Conservation (phyloP, 495 filamentous ascomycete genomes). For the Lentithecium fluviatile region DNA sequence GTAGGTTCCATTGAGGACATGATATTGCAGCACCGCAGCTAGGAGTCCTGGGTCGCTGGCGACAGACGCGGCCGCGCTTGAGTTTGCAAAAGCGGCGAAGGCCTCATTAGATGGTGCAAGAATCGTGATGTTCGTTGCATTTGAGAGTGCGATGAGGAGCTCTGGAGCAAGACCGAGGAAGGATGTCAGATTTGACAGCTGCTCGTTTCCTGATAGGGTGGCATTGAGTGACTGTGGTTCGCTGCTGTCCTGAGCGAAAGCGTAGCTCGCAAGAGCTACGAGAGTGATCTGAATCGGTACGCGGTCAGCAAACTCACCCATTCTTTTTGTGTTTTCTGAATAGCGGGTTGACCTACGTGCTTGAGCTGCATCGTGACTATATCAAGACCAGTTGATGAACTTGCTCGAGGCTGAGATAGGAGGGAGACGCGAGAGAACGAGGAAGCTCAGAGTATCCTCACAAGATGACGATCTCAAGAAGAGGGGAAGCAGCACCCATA, state of each 20-base stretch:
- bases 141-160: slow-evolving; percentile 45
- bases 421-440: too few relatives aligned
- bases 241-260: slow-evolving; percentile 37
- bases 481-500: too few relatives aligned
- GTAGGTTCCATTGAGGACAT: slow-evolving; percentile 61
- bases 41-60: slow-evolving; percentile 41
- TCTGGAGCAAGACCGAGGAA: slow-evolving; percentile 48
- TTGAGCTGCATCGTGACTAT: too few relatives aligned
- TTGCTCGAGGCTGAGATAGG: too few relatives aligned
- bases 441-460: too few relatives aligned
- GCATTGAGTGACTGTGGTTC: slow-evolving; percentile 42
- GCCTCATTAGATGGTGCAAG: slow-evolving; percentile 65
- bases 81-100: slow-evolving; percentile 46
- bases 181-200: slow-evolving; percentile 47
- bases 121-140: slow-evolving; percentile 58
- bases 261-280: slow-evolving; percentile 29
- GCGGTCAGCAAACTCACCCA: too few relatives aligned
- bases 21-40: slow-evolving; percentile 59
- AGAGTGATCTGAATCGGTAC: slow-evolving; percentile 46
- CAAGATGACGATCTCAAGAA: too few relatives aligned
- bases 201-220: slow-evolving; percentile 41
- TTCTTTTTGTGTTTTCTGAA: too few relatives aligned
- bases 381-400: too few relatives aligned
- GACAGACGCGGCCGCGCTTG: slow-evolving; percentile 33
- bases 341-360: too few relatives aligned